A percentile compares a stretch with the other conserved stretches of the same genome.
These are phyloP conservation scores for Tuber calosporum DNA, from an alignment of 495 filamentous ascomycete genomes.

Conservation along the genomic window DNA sequence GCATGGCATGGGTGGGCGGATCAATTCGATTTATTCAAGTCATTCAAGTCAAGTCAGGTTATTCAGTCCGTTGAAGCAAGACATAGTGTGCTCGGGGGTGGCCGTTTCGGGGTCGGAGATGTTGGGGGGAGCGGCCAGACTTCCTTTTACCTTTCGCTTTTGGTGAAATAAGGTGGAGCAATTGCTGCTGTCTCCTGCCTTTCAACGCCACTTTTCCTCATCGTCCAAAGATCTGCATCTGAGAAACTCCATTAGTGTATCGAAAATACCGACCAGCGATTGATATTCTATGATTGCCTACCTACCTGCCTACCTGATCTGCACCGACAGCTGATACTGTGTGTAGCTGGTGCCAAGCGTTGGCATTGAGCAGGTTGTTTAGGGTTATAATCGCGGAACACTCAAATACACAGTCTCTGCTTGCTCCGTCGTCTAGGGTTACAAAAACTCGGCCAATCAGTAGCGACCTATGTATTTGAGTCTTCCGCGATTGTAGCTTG, in stretches of 20 bases:
- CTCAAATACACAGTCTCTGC: no score
- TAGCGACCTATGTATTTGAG: not conserved
- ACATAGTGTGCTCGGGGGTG: not conserved
- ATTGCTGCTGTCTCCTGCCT: not conserved
- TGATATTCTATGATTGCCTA: not conserved
- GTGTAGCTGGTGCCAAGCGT: not conserved
- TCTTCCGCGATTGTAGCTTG: not conserved
- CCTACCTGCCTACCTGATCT: not conserved
- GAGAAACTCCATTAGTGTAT: not conserved
- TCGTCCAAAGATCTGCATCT: not conserved
- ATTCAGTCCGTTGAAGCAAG: not conserved
- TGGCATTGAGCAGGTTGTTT: not conserved
- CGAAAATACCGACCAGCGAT: not conserved
- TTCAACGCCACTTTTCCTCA: not conserved
- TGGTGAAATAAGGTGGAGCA: not conserved
- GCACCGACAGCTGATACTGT: not conserved
- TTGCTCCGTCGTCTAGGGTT: no score
- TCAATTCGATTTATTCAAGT: not conserved
- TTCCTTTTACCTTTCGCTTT: not conserved
- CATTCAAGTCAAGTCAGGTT: not conserved
- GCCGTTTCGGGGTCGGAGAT: not conserved
- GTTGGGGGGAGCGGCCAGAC: not conserved
- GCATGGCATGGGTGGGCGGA: slow-evolving; percentile 4
- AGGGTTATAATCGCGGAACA: no score
- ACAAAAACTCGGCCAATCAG: not conserved